A percentile compares a stretch with the other conserved stretches of the same genome.
These are phyloP conservation scores for Lipomyces chichibuensis DNA, from an alignment of 805 yeast genomes.

Conservation along the genomic window DNA sequence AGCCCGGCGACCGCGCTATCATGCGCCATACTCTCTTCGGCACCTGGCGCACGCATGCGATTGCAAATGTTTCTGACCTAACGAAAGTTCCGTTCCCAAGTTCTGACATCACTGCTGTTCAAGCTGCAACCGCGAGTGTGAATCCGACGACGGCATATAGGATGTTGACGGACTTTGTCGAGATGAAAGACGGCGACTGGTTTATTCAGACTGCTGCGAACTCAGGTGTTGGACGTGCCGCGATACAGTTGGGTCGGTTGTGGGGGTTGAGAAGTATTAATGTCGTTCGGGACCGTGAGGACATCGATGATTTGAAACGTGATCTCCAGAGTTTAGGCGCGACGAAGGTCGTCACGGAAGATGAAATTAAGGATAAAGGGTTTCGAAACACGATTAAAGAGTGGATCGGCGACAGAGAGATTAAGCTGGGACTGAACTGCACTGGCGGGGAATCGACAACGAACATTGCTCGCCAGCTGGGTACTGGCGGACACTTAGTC, in stretches of 20 bases:
- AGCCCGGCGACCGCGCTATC: slow-evolving; percentile 83
- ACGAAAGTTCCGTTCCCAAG: slow-evolving; percentile 58
- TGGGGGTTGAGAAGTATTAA: slow-evolving; percentile 82
- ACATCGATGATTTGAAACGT: slow-evolving; percentile 62
- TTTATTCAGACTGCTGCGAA: slow-evolving; percentile 95
- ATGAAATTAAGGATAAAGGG: slow-evolving; percentile 70
- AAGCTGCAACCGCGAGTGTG: slow-evolving; percentile 86
- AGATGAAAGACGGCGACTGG: slow-evolving; percentile 74
- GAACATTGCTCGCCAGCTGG: slow-evolving; percentile 79
- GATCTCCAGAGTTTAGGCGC: slow-evolving; percentile 75
- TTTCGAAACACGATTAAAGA: slow-evolving; percentile 61
- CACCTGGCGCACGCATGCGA: slow-evolving; percentile 87
- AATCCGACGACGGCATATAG: slow-evolving; percentile 93
- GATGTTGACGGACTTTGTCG: slow-evolving; percentile 72
- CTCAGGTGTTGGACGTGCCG: slow-evolving; percentile 91
- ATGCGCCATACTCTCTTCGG: slow-evolving; percentile 81
- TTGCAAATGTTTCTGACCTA: slow-evolving; percentile 57
- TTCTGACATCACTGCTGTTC: slow-evolving; percentile 42
- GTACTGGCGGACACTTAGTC: slow-evolving; percentile 71
- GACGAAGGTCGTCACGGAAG: slow-evolving; percentile 85
- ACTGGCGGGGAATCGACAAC: slow-evolving; percentile 90
- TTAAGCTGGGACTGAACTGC: slow-evolving; percentile 84
- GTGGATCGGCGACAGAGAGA: slow-evolving; percentile 49
- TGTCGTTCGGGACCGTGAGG: slow-evolving; percentile 83
- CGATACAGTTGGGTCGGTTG: slow-evolving; percentile 79